A percentile compares a stretch with the other conserved stretches of the same genome.
Conservation (phyloP, 257 asterid species). For the Cordia subcordata region DNA sequence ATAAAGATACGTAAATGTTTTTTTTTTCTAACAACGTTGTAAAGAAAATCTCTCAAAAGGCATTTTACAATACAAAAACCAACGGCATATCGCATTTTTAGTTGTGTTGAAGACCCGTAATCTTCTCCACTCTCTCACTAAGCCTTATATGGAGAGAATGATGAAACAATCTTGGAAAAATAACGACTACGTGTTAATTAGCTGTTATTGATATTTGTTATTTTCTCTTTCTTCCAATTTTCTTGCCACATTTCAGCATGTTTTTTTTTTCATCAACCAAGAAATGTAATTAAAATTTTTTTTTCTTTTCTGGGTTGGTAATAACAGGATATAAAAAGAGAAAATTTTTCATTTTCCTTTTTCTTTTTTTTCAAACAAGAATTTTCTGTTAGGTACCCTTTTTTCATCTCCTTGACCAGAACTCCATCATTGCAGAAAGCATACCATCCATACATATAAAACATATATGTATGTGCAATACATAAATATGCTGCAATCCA, state of each 20-base stretch:
- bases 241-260: background rate
- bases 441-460: slow-evolving; percentile 26
- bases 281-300: background rate
- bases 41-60: background rate
- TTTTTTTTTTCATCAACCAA: no score
- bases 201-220: no score
- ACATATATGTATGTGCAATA: slow-evolving; percentile 25
- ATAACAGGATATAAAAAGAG: background rate
- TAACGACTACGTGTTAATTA: no score
- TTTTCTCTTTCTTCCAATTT: background rate
- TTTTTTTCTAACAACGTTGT: background rate
- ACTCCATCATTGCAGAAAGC: slow-evolving; percentile 39
- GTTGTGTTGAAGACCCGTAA: slow-evolving; percentile 19
- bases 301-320: background rate
- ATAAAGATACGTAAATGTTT: background rate
- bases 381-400: slow-evolving; percentile 49
- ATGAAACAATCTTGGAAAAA: slow-evolving; percentile 16
- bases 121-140: slow-evolving; percentile 20
- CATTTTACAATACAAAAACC: slow-evolving; percentile 13
- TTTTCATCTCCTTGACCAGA: slow-evolving; percentile 52
- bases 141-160: no score
- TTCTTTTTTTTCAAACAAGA: slow-evolving; percentile 42
- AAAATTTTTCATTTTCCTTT: no score
- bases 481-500: slow-evolving; percentile 25
- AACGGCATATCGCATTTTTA: slow-evolving; percentile 32